Evolutionary conservation across 1,284 basidiomycete genomes (phyloP), one percentile per base, ranked within the genome.

Genomic region (Polyporus tsugae): DNA sequence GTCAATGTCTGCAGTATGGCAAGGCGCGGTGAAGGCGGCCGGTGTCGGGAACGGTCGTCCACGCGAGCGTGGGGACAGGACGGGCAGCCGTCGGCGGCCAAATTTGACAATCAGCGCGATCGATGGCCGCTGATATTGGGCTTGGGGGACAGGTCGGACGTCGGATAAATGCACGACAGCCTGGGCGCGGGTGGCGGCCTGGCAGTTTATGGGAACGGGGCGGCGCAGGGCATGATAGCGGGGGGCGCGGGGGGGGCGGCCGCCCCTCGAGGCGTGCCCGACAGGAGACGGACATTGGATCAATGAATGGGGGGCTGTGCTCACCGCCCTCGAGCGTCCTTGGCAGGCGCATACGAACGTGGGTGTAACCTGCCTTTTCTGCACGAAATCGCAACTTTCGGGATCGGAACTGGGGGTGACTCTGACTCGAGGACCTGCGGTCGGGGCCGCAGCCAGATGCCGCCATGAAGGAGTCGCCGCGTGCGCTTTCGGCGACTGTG

Each of bases 351-450:
- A 55, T 35, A 33, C 11, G 53, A 19, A 29, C 41, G 42, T 38
- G 62, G 62, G 25, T 19, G 35, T 19, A 25, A 25, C 52, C 52
- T 63, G 62, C 62, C 62, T 39, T 57, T 38, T 57, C 19, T 29
- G 46, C 46, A 25, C 22, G 19, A 38, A 38, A 49, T 52, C 44
- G 61, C 49, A 38, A 58, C 55, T 58, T 58, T 62, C 44, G 46
- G 61, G 49, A 62, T 62, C 60, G 60, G 61, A 62, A 36, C 42
- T n/a, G 22, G 22, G 35, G 36, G 36, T 53, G 41, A 64, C 39
- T 52, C 67, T 72, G 71, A 72, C 71, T 72, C 71, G 71, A 67
- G 46, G 59, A 19, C 60, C 65, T 63, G 69, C 42, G n/a, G 59
- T 65, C 71, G 71, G 69, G 41, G 29, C 68, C 67, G 65, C 67